These are phyloP conservation scores for Aspergillus nanangensis DNA, from an alignment of 495 filamentous ascomycete genomes.

Conservation along the genomic window DNA sequence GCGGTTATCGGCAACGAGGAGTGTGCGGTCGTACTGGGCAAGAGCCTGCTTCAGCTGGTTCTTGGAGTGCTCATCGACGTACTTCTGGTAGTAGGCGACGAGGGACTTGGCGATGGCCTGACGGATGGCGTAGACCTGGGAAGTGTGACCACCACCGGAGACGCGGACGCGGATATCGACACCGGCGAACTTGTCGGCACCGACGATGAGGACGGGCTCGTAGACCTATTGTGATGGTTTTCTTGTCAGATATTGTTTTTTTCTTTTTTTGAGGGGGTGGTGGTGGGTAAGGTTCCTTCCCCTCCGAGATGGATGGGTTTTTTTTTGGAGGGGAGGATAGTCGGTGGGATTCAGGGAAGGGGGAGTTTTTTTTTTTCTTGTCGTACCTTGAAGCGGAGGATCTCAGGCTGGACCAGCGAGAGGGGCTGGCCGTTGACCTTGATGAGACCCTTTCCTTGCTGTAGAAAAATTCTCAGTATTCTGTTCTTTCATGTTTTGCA, in stretches of 20 bases:
- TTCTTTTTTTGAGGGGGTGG: constrained; percentile 6
- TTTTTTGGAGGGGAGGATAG: constrained; percentile 97
- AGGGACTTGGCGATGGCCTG: constrained; percentile 98
- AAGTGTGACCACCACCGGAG: constrained; percentile 94
- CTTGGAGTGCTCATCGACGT: constrained; percentile 99
- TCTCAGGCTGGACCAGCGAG: constrained; percentile 87
- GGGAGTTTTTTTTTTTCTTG: too few relatives aligned
- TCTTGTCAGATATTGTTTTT: constrained; percentile 4
- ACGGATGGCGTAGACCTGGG: constrained; percentile 97
- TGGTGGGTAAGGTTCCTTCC: neutral
- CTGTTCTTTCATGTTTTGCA: constrained; percentile 11
- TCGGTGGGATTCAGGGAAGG: constrained; percentile 85
- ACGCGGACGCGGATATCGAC: constrained; percentile 98
- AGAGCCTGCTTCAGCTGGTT: constrained; percentile 96
- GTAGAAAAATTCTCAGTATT: constrained; percentile 33
- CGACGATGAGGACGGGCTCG: constrained; percentile 95
- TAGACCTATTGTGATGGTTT: constrained; percentile 58
- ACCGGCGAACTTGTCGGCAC: constrained; percentile 90
- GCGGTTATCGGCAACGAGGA: constrained; percentile 96
- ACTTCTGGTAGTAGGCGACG: constrained; percentile 99
- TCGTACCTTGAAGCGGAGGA: constrained; percentile 90
- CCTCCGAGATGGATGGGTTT: constrained; percentile 4
- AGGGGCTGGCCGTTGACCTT: constrained; percentile 98
- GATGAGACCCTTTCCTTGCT: constrained; percentile 90
- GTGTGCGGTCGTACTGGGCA: constrained; percentile 89